Evolutionary conservation across 2,329 filamentous ascomycete species (phyloP).

Genomic region (Calonectria naviculata): DNA sequence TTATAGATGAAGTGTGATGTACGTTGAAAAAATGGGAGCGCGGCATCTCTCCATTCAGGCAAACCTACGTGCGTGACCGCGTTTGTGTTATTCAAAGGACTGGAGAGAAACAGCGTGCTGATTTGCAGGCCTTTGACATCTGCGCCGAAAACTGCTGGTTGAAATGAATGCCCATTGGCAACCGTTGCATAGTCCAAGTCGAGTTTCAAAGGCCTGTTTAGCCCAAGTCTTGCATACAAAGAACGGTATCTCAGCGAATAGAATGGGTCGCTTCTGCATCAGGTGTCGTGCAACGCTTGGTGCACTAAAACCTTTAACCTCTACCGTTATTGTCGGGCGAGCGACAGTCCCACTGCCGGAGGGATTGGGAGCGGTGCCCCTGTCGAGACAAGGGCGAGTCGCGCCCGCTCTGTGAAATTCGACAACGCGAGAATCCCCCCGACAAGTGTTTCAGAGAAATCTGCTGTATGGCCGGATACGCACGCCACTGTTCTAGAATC

Average conservation of each 20-base stretch:
- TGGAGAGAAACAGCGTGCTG: neutral
- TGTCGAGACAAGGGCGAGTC: neutral
- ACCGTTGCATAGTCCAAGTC: neutral
- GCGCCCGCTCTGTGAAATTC: neutral
- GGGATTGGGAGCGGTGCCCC: neutral
- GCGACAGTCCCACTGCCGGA: neutral
- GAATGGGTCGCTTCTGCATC: neutral
- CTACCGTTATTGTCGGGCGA: neutral
- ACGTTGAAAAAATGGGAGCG: slow-evolving; percentile 28
- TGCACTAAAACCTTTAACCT: neutral
- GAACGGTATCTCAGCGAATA: neutral
- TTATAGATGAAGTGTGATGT: slow-evolving; percentile 38
- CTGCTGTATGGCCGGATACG: neutral
- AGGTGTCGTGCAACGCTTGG: neutral
- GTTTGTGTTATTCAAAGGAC: neutral
- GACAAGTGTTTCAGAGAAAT: neutral
- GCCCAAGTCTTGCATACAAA: neutral
- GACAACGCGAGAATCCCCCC: neutral
- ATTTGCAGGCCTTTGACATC: neutral
- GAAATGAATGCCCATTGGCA: neutral
- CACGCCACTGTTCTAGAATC: neutral
- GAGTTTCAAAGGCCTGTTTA: slow-evolving; percentile 15
- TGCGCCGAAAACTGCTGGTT: neutral
- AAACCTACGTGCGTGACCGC: neutral
- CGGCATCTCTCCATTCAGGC: slow-evolving; percentile 15